Base-by-base conservation (phyloP, 2,329 filamentous ascomycete genomes). In the Trichoderma polysporum region DNA sequence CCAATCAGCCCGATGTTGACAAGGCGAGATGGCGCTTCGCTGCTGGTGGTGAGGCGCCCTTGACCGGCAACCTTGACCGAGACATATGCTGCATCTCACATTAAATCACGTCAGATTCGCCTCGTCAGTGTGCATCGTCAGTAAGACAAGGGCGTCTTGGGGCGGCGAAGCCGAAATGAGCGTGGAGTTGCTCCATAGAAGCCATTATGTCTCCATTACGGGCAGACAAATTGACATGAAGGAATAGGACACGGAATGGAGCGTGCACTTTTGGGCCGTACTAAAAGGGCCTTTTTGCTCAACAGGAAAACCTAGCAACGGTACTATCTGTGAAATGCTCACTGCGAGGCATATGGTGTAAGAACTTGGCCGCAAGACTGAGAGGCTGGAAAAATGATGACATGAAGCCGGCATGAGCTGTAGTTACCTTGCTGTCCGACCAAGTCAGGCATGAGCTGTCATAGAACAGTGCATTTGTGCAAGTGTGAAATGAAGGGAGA, bases 131-230 rank as follows among this genome's bases (percentile, higher is more conserved):
- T 53, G 60, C 53, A 22, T 68, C 31, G 54, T 59, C 66, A 17
- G 66, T 58, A 53, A 67, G 66, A 59, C 60, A 65, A 49, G 53
- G 53, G 41, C 50, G 37, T 54, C n/a, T 59, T 27, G 50, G 19
- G 35, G 45, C 60, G 66, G 66, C 61, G 53, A 54, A 53, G 22
- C 66, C 66, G 66, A 68, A 65, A 59, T 59, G 66, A 65, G 50
- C 66, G 60, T 67, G 65, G 58, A 61, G 57, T 57, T 60, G 22
- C 54, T 66, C 63, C 63, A 59, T 66, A 17, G 33, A 52, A 13
- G 39, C 25, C 49, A 35, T 33, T 47, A 33, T 19, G n/a, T 41
- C 22, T 25, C 45, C 22, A 35, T 50, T 33, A 45, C 37, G 12
- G 19, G 4, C 41, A 7, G 19, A 13, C 57, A 37, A 25, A 6